Percentiles rank a stretch among this genome's conserved stretches.
phyloP scores from a whole-genome alignment of 805 yeast species.

The Yamadazyma endophytica region DNA sequence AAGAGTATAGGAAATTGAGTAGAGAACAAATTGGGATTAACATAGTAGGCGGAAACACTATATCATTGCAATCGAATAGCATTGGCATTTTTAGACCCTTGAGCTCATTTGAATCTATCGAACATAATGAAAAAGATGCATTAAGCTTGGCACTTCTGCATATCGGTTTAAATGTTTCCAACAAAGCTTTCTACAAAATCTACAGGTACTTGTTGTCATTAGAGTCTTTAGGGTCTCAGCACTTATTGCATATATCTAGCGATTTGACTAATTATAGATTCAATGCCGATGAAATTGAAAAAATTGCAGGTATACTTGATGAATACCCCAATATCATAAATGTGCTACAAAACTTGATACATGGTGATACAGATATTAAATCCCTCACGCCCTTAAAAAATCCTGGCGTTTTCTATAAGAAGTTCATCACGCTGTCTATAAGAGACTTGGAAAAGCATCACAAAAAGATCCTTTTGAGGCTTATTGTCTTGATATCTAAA shows the following conservation, averaged over 20 bases:
- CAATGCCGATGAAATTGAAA: no score
- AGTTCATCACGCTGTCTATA: slow-evolving; percentile 20
- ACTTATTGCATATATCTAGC: no score
- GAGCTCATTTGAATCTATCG: slow-evolving; percentile 26
- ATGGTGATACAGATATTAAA: no score
- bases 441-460: slow-evolving; percentile 26
- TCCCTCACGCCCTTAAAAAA: no score
- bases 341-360: slow-evolving; percentile 3
- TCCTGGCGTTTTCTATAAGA: slow-evolving; percentile 19
- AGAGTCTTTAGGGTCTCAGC: no score
- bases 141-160: slow-evolving; percentile 14
- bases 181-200: slow-evolving; percentile 24
- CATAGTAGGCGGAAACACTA: slow-evolving; percentile 11
- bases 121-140: slow-evolving; percentile 13
- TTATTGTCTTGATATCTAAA: slow-evolving; percentile 26
- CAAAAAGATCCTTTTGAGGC: slow-evolving; percentile 22
- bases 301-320: no score
- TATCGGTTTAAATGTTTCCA: slow-evolving; percentile 23
- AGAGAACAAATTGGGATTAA: slow-evolving; percentile 56
- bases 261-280: no score
- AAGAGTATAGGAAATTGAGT: slow-evolving; percentile 59
- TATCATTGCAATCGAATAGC: slow-evolving; percentile 30
- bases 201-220: slow-evolving; percentile 6
- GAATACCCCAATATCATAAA: slow-evolving; percentile 18
- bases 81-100: slow-evolving; percentile 27